Evolutionary conservation across 2,329 filamentous ascomycete species (phyloP).

Genomic region (Hymenoscyphus linearis): DNA sequence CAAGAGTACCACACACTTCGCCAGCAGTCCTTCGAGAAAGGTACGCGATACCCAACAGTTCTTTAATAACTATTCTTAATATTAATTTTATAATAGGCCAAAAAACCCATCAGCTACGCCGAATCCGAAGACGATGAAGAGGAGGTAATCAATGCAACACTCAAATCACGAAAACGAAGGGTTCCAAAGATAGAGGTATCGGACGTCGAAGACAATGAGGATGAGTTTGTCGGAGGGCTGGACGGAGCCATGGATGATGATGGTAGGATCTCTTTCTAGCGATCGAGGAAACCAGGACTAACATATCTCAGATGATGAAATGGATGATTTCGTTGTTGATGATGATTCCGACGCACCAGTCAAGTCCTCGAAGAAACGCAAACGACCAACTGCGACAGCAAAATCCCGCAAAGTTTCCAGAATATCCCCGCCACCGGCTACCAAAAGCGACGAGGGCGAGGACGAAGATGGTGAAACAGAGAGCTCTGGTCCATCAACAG

Average conservation of each 20-base stretch:
- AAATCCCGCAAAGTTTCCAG: conserved; percentile 59
- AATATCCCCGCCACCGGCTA: conserved; percentile 43
- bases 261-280: conserved; percentile 41
- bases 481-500: conserved; percentile 61
- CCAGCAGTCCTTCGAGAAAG: conserved; percentile 75
- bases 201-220: conserved; percentile 63
- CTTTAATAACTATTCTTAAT: background rate
- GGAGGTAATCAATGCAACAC: conserved; percentile 42
- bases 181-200: conserved; percentile 54
- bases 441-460: conserved; percentile 37
- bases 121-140: conserved; percentile 74
- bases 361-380: conserved; percentile 59
- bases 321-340: conserved; percentile 77
- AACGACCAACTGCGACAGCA: conserved; percentile 48
- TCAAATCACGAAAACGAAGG: conserved; percentile 37
- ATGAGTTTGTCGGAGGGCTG: conserved; percentile 58
- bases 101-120: conserved; percentile 70
- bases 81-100: conserved; percentile 39
- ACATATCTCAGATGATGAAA: conserved; percentile 47
- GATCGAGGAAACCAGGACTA: background rate
- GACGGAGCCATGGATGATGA: conserved; percentile 53
- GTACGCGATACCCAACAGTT: conserved; percentile 40
- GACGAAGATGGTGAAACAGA: conserved; percentile 51
- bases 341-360: conserved; percentile 73
- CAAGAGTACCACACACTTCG: conserved; percentile 35